Evolutionary conservation across 306 rosid genomes (phyloP).

Genomic region (Vigna mungo): DNA sequence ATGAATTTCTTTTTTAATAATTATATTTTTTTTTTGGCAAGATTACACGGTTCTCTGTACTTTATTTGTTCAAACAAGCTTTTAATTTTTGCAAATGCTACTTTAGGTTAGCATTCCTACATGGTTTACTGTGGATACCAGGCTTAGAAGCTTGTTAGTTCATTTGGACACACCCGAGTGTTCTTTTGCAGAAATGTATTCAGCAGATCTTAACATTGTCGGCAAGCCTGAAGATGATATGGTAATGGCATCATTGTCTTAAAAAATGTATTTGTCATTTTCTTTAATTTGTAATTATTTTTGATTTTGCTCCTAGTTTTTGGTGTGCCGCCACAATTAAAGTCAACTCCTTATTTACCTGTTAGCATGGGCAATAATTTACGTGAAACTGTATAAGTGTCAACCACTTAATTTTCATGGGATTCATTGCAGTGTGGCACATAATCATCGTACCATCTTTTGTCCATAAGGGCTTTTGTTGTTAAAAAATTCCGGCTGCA

Average conservation of each 20-base stretch:
- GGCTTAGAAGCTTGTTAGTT: constrained; percentile 95
- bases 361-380: constrained; percentile 10
- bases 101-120: constrained; percentile 96
- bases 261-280: constrained; percentile 25
- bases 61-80: constrained; percentile 39
- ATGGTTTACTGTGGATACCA: constrained; percentile 97
- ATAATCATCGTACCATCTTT: constrained; percentile 15
- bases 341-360: constrained; percentile 24
- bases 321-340: constrained; percentile 13
- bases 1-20: background rate
- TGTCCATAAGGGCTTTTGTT: background rate
- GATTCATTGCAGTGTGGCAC: constrained; percentile 26
- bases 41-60: background rate
- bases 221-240: constrained; percentile 99
- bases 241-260: constrained; percentile 55
- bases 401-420: constrained; percentile 15
- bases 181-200: constrained; percentile 98
- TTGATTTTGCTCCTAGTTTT: constrained; percentile 23
- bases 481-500: too few species aligned
- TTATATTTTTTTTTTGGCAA: constrained; percentile 8
- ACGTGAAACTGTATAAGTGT: constrained; percentile 32
- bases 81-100: constrained; percentile 46
- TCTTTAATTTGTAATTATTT: constrained; percentile 14
- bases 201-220: constrained; percentile 81
- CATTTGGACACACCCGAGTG: constrained; percentile 97